Base-by-base conservation (phyloP, 2,329 filamentous ascomycete genomes). In the Cladophialophora carrionii region DNA sequence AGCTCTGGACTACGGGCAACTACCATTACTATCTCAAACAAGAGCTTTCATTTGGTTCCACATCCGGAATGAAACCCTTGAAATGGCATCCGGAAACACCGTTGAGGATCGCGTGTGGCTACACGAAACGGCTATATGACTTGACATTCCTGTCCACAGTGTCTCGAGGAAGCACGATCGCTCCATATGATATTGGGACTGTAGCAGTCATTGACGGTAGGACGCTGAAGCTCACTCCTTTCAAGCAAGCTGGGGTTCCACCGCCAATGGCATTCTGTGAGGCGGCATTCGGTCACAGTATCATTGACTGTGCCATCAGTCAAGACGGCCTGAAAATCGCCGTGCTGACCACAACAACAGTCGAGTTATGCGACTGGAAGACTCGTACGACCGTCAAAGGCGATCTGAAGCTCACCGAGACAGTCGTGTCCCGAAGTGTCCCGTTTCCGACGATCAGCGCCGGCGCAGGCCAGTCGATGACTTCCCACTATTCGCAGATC, bases 1-100 rank as follows among this genome's bases (percentile, higher is more conserved):
- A 99, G 74, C 81, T 99, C 1, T 99, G 95, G 95, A 96, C 92
- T 0, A 96, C 90, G 84, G 90, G 92, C 22, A 99, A 99, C 76
- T 99, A 99, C 72, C 91, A 98, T 75, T 99, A 95, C 86, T 98
- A 98, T 76, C 82, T 99, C 17, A 99, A 99, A 79, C 92, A 96
- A 75, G 92, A 97, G 74, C 82, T 97, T 71, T 57, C 71, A 69
- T 61, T 65, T 24, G 57, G 70, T 12, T 63, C 70, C 43, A 53
- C 66, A 34, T 46, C 49, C 29, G 54, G 54, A 43, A 72, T 74
- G 8, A 73, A 72, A 41, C 70, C 73, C 20, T 74, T 82, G 61
- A 75, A 73, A 31, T 99, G 95, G 95, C 92, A 99, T 76, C 86
- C 91, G 1, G 95, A 98, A 74, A 92, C 90, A 75, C 80, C 92